Evolutionary conservation across 2,329 filamentous ascomycete species (phyloP).

Genomic region (Neonectria hederae): DNA sequence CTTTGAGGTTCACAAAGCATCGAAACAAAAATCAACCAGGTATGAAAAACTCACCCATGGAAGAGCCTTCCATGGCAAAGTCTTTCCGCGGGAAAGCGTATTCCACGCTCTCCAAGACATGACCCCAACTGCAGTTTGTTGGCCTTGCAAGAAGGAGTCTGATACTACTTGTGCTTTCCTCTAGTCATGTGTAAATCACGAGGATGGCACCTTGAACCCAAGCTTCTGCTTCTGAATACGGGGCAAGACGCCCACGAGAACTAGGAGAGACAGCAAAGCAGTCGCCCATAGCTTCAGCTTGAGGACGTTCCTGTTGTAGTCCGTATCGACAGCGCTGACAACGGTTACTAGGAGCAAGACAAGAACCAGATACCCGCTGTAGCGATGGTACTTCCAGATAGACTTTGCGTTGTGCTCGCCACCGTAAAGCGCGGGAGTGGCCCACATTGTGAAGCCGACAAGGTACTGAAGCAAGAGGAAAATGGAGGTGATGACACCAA

Average conservation of each 20-base stretch:
- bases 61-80: not conserved
- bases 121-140: not conserved
- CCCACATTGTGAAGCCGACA: constrained; percentile 87
- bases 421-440: constrained; percentile 77
- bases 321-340: constrained; percentile 77
- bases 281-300: constrained; percentile 81
- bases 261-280: constrained; percentile 70
- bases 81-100: too few species aligned
- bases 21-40: not conserved
- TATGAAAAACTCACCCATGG: not conserved
- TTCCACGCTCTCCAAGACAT: not conserved
- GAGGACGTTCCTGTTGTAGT: constrained; percentile 74
- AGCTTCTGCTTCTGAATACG: constrained; percentile 86
- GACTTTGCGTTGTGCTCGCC: constrained; percentile 81
- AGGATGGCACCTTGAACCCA: constrained; percentile 53
- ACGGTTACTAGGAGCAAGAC: constrained; percentile 78
- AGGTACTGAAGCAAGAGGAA: constrained; percentile 76
- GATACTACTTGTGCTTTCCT: not conserved
- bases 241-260: constrained; percentile 77
- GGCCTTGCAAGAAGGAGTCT: not conserved
- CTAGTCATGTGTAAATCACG: constrained; percentile 12
- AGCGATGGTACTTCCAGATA: constrained; percentile 90
- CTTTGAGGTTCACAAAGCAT: not conserved
- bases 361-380: constrained; percentile 78
- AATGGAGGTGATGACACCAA: constrained; percentile 81